Conservation (phyloP, 202 grass and related monocot species). For the Cymbopogon flexuosus region DNA sequence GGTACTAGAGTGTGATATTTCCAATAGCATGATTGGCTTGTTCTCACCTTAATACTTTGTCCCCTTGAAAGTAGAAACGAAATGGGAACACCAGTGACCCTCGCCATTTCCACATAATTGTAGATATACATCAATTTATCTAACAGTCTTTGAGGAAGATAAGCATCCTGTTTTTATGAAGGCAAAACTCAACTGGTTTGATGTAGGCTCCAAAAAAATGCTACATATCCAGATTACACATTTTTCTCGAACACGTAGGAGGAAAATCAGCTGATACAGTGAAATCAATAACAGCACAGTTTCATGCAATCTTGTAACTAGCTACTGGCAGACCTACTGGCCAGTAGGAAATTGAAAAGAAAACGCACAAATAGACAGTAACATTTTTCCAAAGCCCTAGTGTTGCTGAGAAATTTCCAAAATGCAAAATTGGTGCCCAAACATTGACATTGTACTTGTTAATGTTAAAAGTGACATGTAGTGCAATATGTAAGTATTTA, state of each 20-base stretch:
- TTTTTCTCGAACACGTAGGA: neutral
- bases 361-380: neutral
- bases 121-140: conserved; percentile 99
- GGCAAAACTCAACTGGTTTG: conserved; percentile 4
- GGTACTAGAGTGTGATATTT: neutral
- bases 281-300: conserved; percentile 4
- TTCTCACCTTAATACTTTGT: conserved; percentile 90
- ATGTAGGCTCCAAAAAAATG: neutral
- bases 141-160: conserved; percentile 88
- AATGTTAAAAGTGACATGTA: neutral
- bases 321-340: neutral
- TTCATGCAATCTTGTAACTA: conserved; percentile 16
- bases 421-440: neutral
- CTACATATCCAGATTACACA: neutral
- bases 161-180: conserved; percentile 69
- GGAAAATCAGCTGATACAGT: neutral
- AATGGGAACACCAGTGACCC: conserved; percentile 96
- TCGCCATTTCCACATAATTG: conserved; percentile 99
- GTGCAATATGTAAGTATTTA: neutral
- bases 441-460: conserved; percentile 2
- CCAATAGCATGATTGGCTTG: conserved; percentile 21
- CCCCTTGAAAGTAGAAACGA: conserved; percentile 94
- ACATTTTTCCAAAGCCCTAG: conserved; percentile 10
- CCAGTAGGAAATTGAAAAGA: neutral
- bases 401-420: neutral